These are phyloP conservation scores for Colletotrichum spinosum DNA, from an alignment of 2,329 filamentous ascomycete species.

Conservation along the genomic window DNA sequence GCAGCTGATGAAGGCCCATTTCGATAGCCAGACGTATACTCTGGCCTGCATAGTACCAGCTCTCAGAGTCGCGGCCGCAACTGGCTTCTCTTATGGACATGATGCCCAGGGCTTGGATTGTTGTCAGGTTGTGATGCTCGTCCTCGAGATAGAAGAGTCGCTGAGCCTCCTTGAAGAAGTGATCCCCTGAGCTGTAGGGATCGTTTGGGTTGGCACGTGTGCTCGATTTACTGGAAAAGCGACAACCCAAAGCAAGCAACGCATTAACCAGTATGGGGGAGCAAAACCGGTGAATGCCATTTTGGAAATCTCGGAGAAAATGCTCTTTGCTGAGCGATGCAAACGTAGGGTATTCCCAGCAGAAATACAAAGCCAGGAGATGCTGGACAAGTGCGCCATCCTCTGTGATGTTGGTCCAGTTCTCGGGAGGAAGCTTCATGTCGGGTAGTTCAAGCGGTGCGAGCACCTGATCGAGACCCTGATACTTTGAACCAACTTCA, in stretches of 20 bases:
- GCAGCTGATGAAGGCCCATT: conserved; percentile 73
- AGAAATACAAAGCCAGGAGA: conserved; percentile 76
- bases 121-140: conserved; percentile 73
- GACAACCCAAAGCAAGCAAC: conserved; percentile 73
- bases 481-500: conserved; percentile 36
- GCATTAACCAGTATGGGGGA: conserved; percentile 75
- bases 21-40: conserved; percentile 79
- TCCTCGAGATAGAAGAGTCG: conserved; percentile 68
- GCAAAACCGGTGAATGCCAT: conserved; percentile 73
- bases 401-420: conserved; percentile 72
- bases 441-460: conserved; percentile 58
- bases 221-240: conserved; percentile 73
- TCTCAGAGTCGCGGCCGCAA: conserved; percentile 77
- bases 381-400: conserved; percentile 71
- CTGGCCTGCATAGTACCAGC: conserved; percentile 78
- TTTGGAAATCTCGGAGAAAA: conserved; percentile 74
- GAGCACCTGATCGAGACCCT: conserved; percentile 60
- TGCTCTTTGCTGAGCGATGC: conserved; percentile 78
- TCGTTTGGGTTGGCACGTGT: conserved; percentile 73
- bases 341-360: conserved; percentile 82
- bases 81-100: conserved; percentile 82
- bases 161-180: conserved; percentile 79
- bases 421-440: conserved; percentile 53
- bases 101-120: conserved; percentile 79
- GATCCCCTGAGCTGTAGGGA: conserved; percentile 74